These are phyloP conservation scores for Sanguinoderma infundibulare DNA, from an alignment of 1,284 basidiomycete species.

Conservation along the genomic window DNA sequence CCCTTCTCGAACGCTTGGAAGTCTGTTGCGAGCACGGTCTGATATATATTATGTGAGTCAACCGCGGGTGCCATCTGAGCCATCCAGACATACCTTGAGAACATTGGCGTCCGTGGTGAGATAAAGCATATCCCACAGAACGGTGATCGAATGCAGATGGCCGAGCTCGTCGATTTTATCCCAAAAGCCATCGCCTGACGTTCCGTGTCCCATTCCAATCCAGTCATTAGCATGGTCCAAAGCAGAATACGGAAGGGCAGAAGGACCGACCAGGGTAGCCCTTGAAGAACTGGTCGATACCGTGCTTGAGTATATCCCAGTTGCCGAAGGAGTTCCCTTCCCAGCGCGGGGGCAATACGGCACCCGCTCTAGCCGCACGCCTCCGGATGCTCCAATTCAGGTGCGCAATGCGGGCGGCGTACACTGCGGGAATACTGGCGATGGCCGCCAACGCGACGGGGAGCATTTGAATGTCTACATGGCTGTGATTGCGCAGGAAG, in stretches of 20 bases:
- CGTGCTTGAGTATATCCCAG: constrained; percentile 17
- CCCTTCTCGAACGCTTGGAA: constrained; percentile 31
- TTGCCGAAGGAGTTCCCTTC: constrained; percentile 18
- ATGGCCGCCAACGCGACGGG: constrained; percentile 2
- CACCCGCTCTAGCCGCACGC: constrained; percentile 17
- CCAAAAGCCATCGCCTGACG: constrained; percentile 15
- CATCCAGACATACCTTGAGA: constrained; percentile 7
- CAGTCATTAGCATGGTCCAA: not conserved
- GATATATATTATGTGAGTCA: not conserved
- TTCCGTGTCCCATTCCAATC: not conserved
- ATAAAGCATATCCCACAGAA: constrained; percentile 9
- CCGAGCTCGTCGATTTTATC: constrained; percentile 17
- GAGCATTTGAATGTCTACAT: not conserved
- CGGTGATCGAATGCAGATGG: constrained; percentile 1
- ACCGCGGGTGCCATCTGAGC: not conserved
- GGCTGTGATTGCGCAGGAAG: not conserved
- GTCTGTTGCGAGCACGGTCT: constrained; percentile 31
- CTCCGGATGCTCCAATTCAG: constrained; percentile 8
- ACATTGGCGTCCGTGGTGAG: constrained; percentile 15
- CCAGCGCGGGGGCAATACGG: constrained; percentile 24
- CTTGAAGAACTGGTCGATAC: constrained; percentile 5
- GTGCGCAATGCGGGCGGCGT: constrained; percentile 3
- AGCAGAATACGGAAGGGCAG: not conserved
- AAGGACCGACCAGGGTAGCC: constrained; percentile 23
- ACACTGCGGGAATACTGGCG: constrained; percentile 7